These are phyloP conservation scores for Uromyces viciae-fabae DNA, from an alignment of 1,284 basidiomycete genomes.

Conservation along the genomic window DNA sequence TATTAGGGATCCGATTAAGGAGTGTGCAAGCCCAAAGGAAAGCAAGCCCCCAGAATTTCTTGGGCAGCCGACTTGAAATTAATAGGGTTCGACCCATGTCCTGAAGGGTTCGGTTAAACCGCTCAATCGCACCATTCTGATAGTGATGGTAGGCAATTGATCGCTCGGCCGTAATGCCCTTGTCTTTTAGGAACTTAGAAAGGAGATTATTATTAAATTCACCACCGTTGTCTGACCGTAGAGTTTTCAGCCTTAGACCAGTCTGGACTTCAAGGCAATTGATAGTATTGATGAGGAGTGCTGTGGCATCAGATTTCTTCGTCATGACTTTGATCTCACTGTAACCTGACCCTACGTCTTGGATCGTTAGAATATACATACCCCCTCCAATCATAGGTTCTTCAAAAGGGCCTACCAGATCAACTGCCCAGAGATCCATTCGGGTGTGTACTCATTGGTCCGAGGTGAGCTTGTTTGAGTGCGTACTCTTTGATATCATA, in stretches of 20 bases:
- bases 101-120: too few species aligned
- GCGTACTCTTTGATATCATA: not conserved
- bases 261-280: not conserved
- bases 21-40: not conserved
- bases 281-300: too few species aligned
- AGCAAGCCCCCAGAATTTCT: constrained; percentile 3
- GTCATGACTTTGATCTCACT: too few species aligned
- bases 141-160: not conserved
- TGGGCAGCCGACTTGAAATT: not conserved
- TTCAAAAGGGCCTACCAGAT: not conserved
- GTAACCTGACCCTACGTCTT: too few species aligned
- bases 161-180: not conserved
- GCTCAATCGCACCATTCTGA: not conserved
- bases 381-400: too few species aligned
- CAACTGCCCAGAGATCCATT: not conserved
- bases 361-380: too few species aligned
- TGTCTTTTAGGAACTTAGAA: not conserved
- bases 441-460: not conserved
- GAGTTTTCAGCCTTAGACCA: not conserved
- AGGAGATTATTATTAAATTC: not conserved
- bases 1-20: constrained; percentile 5
- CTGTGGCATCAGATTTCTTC: too few species aligned
- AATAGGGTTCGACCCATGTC: constrained; percentile 21
- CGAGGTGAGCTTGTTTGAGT: not conserved
- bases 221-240: not conserved